phyloP scores from a whole-genome alignment of 2,329 filamentous ascomycete species.

The Exophiala mesophila region DNA sequence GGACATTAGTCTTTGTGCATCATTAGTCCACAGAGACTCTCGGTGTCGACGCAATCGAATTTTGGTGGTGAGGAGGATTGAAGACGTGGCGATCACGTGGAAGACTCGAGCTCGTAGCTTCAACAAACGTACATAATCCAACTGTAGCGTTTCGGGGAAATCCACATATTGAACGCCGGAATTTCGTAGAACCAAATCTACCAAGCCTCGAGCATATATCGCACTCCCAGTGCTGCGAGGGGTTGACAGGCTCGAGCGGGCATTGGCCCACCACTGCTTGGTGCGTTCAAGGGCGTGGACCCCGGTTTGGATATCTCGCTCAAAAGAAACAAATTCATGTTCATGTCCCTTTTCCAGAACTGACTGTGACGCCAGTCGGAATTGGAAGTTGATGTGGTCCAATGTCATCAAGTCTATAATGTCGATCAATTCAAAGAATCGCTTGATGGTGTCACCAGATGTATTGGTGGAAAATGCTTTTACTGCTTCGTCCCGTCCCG shows the following conservation, averaged over 20 bases:
- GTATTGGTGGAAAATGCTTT: constrained; percentile 50
- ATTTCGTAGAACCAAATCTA: constrained; percentile 53
- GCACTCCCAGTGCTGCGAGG: constrained; percentile 11
- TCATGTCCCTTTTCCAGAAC: constrained; percentile 57
- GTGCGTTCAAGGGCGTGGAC: constrained; percentile 50
- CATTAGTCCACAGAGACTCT: constrained; percentile 59
- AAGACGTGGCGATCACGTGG: constrained; percentile 56
- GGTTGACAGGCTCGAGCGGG: constrained; percentile 7
- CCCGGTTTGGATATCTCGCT: constrained; percentile 49
- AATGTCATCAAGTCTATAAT: constrained; percentile 59
- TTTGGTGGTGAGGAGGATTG: constrained; percentile 61
- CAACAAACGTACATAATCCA: constrained; percentile 52
- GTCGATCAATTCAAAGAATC: constrained; percentile 58
- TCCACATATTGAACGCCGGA: constrained; percentile 47
- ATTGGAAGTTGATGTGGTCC: constrained; percentile 62
- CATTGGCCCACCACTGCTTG: constrained; percentile 35
- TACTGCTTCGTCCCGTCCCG: constrained; percentile 57
- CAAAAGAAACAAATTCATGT: constrained; percentile 58
- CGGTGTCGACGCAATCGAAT: constrained; percentile 62
- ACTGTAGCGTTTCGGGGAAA: constrained; percentile 56
- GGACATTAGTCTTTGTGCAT: constrained; percentile 56
- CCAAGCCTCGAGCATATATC: constrained; percentile 57
- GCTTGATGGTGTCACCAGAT: constrained; percentile 54
- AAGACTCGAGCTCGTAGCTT: constrained; percentile 51
- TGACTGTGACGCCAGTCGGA: constrained; percentile 56